These are phyloP conservation scores for Trematosphaeria pertusa DNA, from an alignment of 2,329 filamentous ascomycete species.

Conservation along the genomic window DNA sequence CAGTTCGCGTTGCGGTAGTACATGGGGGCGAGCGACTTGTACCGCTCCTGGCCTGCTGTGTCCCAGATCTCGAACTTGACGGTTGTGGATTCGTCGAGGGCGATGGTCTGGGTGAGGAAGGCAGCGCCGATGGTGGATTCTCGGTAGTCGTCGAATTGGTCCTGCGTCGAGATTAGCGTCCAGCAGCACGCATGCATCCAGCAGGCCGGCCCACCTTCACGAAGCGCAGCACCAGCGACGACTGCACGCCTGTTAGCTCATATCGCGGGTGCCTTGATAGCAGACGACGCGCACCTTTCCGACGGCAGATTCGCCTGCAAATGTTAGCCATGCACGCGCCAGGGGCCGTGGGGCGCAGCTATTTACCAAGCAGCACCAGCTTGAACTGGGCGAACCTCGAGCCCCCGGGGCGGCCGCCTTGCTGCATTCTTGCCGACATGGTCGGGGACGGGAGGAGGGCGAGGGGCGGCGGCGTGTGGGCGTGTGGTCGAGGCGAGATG, in stretches of 20 bases:
- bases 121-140: slow-evolving; percentile 98
- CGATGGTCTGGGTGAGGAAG: slow-evolving; percentile 98
- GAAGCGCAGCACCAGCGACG: slow-evolving; percentile 95
- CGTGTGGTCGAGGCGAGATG: slow-evolving; percentile 1
- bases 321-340: slow-evolving; percentile 26
- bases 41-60: slow-evolving; percentile 96
- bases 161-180: slow-evolving; percentile 60
- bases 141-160: slow-evolving; percentile 98
- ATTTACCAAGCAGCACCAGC: slow-evolving; percentile 90
- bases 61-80: slow-evolving; percentile 98
- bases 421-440: slow-evolving; percentile 88
- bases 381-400: slow-evolving; percentile 98
- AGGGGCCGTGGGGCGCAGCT: too few relatives aligned
- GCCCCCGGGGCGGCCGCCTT: slow-evolving; percentile 67
- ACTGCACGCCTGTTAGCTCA: slow-evolving; percentile 63
- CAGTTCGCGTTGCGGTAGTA: slow-evolving; percentile 99
- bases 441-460: slow-evolving; percentile 20
- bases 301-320: slow-evolving; percentile 91
- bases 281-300: slow-evolving; percentile 76
- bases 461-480: slow-evolving; percentile 2
- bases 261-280: slow-evolving; percentile 33
- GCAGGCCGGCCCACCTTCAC: slow-evolving; percentile 76
- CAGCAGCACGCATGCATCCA: not conserved
- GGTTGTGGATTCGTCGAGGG: slow-evolving; percentile 95
- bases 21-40: slow-evolving; percentile 99